Evolutionary conservation across 1,284 basidiomycete genomes (phyloP).

Genomic region (Neonothopanus nambi): DNA sequence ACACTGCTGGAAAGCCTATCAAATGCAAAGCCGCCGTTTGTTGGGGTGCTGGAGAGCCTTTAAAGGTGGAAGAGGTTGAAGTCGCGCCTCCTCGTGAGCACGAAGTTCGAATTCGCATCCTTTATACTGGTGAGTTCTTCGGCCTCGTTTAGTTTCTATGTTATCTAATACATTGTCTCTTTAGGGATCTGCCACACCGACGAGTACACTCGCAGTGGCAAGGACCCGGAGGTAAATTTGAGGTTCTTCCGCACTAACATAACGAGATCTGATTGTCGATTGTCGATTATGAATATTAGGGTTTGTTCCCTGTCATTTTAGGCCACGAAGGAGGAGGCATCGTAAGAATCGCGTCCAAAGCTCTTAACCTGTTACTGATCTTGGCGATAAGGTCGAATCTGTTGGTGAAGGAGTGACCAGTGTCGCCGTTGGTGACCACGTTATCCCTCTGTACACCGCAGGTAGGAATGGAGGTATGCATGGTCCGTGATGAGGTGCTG

Average conservation of each 20-base stretch:
- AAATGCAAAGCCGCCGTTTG: slow-evolving; percentile 95
- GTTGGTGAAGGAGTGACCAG: slow-evolving; percentile 91
- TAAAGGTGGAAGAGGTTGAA: slow-evolving; percentile 90
- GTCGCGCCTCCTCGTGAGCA: slow-evolving; percentile 88
- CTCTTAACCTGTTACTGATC: slow-evolving; percentile 18
- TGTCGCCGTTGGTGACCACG: slow-evolving; percentile 85
- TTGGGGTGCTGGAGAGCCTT: slow-evolving; percentile 90
- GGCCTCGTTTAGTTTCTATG: slow-evolving; percentile 6
- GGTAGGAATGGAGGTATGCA: slow-evolving; percentile 45
- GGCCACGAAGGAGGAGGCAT: slow-evolving; percentile 90
- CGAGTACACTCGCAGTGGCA: slow-evolving; percentile 95
- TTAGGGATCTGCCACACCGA: slow-evolving; percentile 97
- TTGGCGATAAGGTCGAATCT: slow-evolving; percentile 76
- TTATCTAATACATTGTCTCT: slow-evolving; percentile 14
- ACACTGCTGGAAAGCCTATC: slow-evolving; percentile 75
- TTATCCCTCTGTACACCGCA: slow-evolving; percentile 92
- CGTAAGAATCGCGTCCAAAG: slow-evolving; percentile 43
- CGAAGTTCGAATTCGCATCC: slow-evolving; percentile 93
- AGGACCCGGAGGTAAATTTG: slow-evolving; percentile 83
- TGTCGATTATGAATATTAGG: slow-evolving; percentile 43
- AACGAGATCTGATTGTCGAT: background rate
- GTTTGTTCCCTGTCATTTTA: slow-evolving; percentile 92
- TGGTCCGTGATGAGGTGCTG: slow-evolving; percentile 1
- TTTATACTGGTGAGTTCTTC: slow-evolving; percentile 73
- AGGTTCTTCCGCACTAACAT: background rate